Evolutionary conservation across 352 stramenopile species (phyloP), one percentile per base, ranked within the genome.

Genomic region (Phytophthora pseudosyringae): DNA sequence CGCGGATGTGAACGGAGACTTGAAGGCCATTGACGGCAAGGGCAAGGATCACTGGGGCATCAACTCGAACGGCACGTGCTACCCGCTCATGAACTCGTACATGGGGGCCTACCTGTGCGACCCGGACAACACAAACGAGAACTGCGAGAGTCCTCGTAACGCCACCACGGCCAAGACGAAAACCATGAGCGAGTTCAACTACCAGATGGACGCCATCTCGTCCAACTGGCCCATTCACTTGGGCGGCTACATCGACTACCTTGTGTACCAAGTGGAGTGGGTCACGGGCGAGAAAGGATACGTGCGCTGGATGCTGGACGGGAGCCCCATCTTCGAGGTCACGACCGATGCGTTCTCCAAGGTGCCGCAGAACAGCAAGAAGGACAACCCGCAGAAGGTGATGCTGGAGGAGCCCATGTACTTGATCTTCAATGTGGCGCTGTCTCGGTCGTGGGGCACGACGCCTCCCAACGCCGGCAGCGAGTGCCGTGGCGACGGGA

Each of bases 351-450:
- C 79, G 4, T 63, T 90, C 38, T 81, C 70, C 0, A 79, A 71
- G 3, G 75, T 80, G 0, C 79, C 79, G 7, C 64, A 84, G 15
- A 76, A 75, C 32, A 47, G 3, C 11, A 66, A 59, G 36, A 76
- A 84, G 48, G 64, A 57, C 38, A 90, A 88, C 54, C 79, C 78
- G 1, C 54, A 66, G 44, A 88, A 89, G 53, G 71, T 88, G 6
- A 80, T 87, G 54, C 64, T 80, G 5, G 76, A 90, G 40, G 81
- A 90, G 52, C 81, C 81, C 38, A 86, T 88, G 67, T 89, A 87
- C 53, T 25, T 90, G 8, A 89, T 90, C 36, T 76, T 80, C 35
- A 90, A 89, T 43, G 77, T 90, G 0, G 81, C 81, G 3, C 21
- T 90, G 10, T 83, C 77, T 11, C 77, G 56, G 25, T 69, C 68